Conservation (phyloP, 192 early-diverging fungal species). For the Ambispora gerdemannii region DNA sequence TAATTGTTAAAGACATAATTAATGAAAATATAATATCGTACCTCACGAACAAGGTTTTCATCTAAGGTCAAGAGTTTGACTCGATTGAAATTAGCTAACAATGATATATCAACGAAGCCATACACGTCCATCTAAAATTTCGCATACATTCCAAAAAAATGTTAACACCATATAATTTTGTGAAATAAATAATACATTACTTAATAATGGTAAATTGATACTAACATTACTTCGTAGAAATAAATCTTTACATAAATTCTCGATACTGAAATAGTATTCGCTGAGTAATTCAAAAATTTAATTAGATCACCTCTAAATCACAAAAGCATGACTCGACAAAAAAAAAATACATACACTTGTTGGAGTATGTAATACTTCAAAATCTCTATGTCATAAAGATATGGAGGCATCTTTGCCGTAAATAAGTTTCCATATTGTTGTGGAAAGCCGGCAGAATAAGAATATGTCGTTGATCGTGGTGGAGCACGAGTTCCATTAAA, state of each 20-base stretch:
- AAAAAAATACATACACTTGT: constrained; percentile 50
- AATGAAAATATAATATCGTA: constrained; percentile 41
- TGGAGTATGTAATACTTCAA: constrained; percentile 58
- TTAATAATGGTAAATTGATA: background rate
- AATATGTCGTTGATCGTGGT: constrained; percentile 15
- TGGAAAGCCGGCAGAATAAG: constrained; percentile 6
- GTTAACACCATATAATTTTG: background rate
- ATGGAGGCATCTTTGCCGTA: constrained; percentile 7
- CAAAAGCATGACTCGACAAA: background rate
- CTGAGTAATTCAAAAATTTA: constrained; percentile 38
- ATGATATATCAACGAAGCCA: constrained; percentile 75
- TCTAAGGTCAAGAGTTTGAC: constrained; percentile 72
- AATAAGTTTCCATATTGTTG: constrained; percentile 10
- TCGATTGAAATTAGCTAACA: constrained; percentile 88
- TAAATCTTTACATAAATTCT: constrained; percentile 95
- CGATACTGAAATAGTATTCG: constrained; percentile 96
- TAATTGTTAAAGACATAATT: background rate
- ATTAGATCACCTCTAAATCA: background rate
- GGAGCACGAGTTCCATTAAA: constrained; percentile 11
- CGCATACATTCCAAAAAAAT: background rate
- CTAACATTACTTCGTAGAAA: constrained; percentile 72
- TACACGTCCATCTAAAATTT: constrained; percentile 78
- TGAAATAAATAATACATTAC: background rate
- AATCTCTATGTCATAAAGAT: constrained; percentile 40
- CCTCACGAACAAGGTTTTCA: constrained; percentile 57